A percentile compares a stretch with the other conserved stretches of the same genome.
phyloP scores from a whole-genome alignment of 2,329 filamentous ascomycete species.

The Microsporum ferrugineum region DNA sequence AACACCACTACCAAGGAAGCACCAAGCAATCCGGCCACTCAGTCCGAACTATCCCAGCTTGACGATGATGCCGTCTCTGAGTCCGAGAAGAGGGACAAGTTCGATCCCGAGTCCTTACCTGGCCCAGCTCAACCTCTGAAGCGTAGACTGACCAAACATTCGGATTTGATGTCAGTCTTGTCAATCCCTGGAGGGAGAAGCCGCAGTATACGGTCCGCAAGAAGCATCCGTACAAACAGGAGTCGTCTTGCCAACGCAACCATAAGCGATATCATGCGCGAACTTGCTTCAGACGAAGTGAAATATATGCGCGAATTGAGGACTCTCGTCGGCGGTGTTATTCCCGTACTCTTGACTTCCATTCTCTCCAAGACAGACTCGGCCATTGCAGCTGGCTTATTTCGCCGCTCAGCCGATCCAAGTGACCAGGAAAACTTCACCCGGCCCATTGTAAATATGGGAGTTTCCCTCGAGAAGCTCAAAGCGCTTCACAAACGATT shows the following conservation, averaged over 20 bases:
- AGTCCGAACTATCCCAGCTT: constrained; percentile 7
- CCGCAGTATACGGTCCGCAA: constrained; percentile 61
- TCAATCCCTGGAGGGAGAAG: constrained; percentile 50
- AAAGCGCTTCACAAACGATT: constrained; percentile 70
- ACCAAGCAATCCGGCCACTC: background rate
- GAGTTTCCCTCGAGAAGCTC: constrained; percentile 73
- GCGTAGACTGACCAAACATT: constrained; percentile 75
- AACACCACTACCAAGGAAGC: background rate
- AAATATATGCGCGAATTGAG: constrained; percentile 85
- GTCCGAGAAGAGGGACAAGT: constrained; percentile 37
- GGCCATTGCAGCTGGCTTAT: constrained; percentile 54
- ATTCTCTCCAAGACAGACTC: constrained; percentile 63
- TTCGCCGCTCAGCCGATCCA: constrained; percentile 45
- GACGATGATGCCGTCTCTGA: constrained; percentile 17
- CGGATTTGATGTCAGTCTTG: constrained; percentile 84
- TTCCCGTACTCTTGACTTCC: constrained; percentile 79
- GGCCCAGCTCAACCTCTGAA: constrained; percentile 48
- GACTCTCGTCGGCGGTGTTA: constrained; percentile 86
- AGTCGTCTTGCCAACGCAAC: constrained; percentile 57
- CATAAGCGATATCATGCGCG: constrained; percentile 62
- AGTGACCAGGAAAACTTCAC: constrained; percentile 55
- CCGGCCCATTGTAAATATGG: constrained; percentile 88
- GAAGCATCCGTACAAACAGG: constrained; percentile 64
- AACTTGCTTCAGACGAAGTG: constrained; percentile 70
- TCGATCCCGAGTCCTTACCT: constrained; percentile 34